Evolutionary conservation across 345 rosid species (phyloP), one percentile per base, ranked within the genome.

Genomic region (Schrenkiella parvula): DNA sequence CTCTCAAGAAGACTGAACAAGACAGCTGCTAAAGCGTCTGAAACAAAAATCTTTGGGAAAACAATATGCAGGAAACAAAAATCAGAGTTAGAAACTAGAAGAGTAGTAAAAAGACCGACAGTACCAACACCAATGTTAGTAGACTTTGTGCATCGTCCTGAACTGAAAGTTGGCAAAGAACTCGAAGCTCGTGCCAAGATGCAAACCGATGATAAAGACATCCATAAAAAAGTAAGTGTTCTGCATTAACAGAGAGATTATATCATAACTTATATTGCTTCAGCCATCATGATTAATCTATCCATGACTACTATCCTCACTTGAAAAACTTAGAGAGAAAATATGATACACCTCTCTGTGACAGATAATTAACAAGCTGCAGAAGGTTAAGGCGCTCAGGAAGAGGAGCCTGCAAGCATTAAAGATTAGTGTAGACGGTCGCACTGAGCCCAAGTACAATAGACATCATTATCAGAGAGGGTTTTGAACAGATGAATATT

Each of bases 71-170:
- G 51, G 73, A 84, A 82, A 68, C 80, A 76, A 22, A 80, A 69
- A 68, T 77, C 87, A 23, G 80, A 91, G 21, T 86, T 76, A 64
- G 79, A 84, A 73, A 9, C 53, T 28, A 74, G 64, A 3, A 74
- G 74, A 52, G 81, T 59, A 39, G 83, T 75, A 42, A 77, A 84
- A 23, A 82, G 89, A 67, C 80, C 87, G 21, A 88, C 79, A 64
- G 79, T 89, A 75, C 98, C 96, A 37, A 90, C 85, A 74, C 87
- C 95, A 18, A 82, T 88, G 6, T 86, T 90, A 12, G 66, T 88
- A 84, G 96, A 88, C 74, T 88, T 88, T 71, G 21, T 75, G 12
- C 85, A 88, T 66, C 95, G 93, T 31, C 98, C 96, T 41, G 83
- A 81, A 56, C 66, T 90, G 12, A 90, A 90, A 85, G 51, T 81